Evolutionary conservation across 257 asterid genomes (phyloP), one percentile per base, ranked within the genome.

Genomic region (Solanum etuberosum): DNA sequence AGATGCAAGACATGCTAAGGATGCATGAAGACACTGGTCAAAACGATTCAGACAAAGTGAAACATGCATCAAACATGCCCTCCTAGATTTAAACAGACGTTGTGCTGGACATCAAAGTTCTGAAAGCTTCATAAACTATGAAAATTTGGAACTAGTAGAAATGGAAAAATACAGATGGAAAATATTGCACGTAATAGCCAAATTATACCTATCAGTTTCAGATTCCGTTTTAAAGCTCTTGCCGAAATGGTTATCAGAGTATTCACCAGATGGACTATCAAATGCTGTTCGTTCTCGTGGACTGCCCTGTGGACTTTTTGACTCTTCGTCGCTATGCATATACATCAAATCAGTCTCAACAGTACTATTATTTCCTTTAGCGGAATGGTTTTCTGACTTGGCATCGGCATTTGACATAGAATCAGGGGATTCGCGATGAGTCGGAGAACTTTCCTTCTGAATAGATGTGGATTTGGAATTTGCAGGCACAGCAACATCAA

Each of bases 221-320:
- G 96, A 90, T 88, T 97, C 98, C 25, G 93, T 94, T 43, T 94
- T 96, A 59, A 92, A 91, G 91, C 92, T 95, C 91, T 92, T 94
- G 89, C 94, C 88, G 84, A 91, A 92, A 90, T 91, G 96, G 86
- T 88, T 88, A 51, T 93, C 98, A 15, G 96, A 86, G 90, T 92
- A 90, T 83, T 93, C 98, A 86, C 86, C 89, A 38, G 97, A 89
- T 42, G 98, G 98, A 88, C 98, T 96, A 88, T 92, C 95, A 78
- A 90, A 88, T 87, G 90, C 51, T 29, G 92, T 87, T 89, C 87
- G 92, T 88, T 95, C 89, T 88, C 88, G 88, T 86, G 98, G 98
- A 92, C 98, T 95, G 71, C 91, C 94, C 81, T 40, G 95, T 43
- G 96, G 94, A 90, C 98, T 97, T 91, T 93, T 93, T 46, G 98